phyloP scores from a whole-genome alignment of 805 yeast species.

The Candida andamanensis region DNA sequence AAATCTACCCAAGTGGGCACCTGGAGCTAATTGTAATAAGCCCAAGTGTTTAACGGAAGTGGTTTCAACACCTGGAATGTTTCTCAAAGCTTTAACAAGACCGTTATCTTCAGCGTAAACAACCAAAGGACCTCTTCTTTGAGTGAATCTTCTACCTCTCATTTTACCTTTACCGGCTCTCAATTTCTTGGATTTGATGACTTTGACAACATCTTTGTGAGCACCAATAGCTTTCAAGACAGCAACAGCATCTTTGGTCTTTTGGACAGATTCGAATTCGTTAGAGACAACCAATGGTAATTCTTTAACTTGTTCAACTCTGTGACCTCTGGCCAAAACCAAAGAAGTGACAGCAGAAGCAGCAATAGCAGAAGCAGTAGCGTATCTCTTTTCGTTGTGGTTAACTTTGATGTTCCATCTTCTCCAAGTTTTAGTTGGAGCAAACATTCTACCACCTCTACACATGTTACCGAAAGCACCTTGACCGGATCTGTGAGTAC shows the following conservation, averaged over 20 bases:
- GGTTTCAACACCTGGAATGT: slow-evolving; percentile 99
- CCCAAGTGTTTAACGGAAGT: slow-evolving; percentile 87
- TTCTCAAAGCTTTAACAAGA: slow-evolving; percentile 97
- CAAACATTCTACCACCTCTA: slow-evolving; percentile 99
- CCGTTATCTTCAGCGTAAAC: slow-evolving; percentile 98
- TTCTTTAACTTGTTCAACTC: slow-evolving; percentile 96
- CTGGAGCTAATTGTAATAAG: slow-evolving; percentile 98
- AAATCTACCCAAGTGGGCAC: slow-evolving; percentile 99
- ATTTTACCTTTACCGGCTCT: slow-evolving; percentile 99
- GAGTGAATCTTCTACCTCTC: slow-evolving; percentile 99
- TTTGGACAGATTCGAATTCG: slow-evolving; percentile 86
- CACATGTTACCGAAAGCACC: slow-evolving; percentile 99
- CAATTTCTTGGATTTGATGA: slow-evolving; percentile 95
- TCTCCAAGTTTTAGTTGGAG: slow-evolving; percentile 99
- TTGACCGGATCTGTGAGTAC: slow-evolving; percentile 99
- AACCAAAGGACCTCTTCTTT: slow-evolving; percentile 99
- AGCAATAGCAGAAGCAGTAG: slow-evolving; percentile 99
- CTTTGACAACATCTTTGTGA: slow-evolving; percentile 96
- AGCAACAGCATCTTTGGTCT: slow-evolving; percentile 99
- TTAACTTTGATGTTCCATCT: slow-evolving; percentile 99
- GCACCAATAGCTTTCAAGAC: slow-evolving; percentile 98
- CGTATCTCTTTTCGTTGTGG: slow-evolving; percentile 99
- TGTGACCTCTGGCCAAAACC: slow-evolving; percentile 99
- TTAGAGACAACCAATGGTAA: slow-evolving; percentile 95
- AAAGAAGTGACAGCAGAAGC: slow-evolving; percentile 98